Base-by-base conservation (phyloP, 441 rosid genomes). In the Raphanus hybrid region DNA sequence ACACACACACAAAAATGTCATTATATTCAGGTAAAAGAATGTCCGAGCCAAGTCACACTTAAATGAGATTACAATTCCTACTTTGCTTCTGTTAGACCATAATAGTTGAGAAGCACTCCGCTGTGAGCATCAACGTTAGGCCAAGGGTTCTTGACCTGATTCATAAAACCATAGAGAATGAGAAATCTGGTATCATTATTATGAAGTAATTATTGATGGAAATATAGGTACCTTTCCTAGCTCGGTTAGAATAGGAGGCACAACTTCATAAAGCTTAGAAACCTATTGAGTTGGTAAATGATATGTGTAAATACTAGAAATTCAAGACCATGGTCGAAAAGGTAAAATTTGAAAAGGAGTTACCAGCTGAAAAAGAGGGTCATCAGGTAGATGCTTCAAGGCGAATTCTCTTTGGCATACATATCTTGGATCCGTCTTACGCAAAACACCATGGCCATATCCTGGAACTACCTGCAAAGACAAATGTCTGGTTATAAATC, bases 51-150 rank as follows among this genome's bases (percentile, higher is more conserved):
- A 16, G 59, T 63, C 59, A 63, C 39, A 76, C 20, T 55, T 18
- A 27, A n/a, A 18, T 18, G 71, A 43, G 6, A 55, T 11, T 1
- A 6, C 3, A 14, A 1, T 20, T 60, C 7, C 1, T 86, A 94
- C 99, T 95, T 90, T 64, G 98, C 98, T 87, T 95, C 97, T 6
- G 97, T 91, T 78, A 95, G 82, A 74, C 99, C 99, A 78, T 82
- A 95, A 67, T 95, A 64, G 84, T 89, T 95, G 81, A 95, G 88
- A 71, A 95, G 71, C 69, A 91, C 98, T 50, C 98, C 99, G 14
- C 98, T 93, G 79, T 95, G 97, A 62, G 99, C 98, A 88, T 95
- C 99, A 62, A 95, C 99, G 84, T 93, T 90, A 14, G 98, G 99
- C 99, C 99, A 95, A 3, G 98, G 98, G 83, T 93, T 95, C 85